Evolutionary conservation across 345 rosid genomes (phyloP), one percentile per base, ranked within the genome.

Genomic region (Salix brachista): DNA sequence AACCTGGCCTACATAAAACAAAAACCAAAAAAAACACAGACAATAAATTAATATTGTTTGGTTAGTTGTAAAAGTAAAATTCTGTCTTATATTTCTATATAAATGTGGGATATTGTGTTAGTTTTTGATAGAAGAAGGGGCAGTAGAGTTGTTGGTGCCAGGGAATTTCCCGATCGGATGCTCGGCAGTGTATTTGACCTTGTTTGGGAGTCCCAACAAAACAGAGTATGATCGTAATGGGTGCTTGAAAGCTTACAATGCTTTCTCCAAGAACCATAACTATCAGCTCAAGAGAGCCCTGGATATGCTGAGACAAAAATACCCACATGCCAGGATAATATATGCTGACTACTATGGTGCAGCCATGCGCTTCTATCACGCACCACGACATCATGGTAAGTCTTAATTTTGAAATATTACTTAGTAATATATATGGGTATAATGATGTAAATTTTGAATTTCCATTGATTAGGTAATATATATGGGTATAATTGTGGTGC

Each of bases 151-250:
- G 19, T 23, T 90, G 88, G 94, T 90, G 67, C 92, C 94, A 0
- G 94, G 94, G 21, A 89, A 86, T 77, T 75, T 90, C 18, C 94
- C 94, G 2, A 80, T 89, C 0, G 94, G 97, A 28, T 92, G 97
- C 86, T 80, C 87, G 0, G 88, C 97, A 0, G 89, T 83, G 66
- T 86, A 88, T 67, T 41, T 92, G 79, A 87, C 92, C 18, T 61
- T 86, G 75, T 89, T 88, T 67, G 73, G 4, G 12, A 86, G 85
- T 73, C 71, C 48, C 2, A 78, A 65, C 60, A 62, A 77, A 75
- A 30, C 73, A 10, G 87, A 87, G 14, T 90, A 88, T 64, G 90
- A 90, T 58, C 71, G 61, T 62, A 84, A 80, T 74, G 92, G 90
- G 25, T 91, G 97, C 44, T 81, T 86, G 34, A 82, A 77, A 69